phyloP scores from a whole-genome alignment of 768 basidiomycete species.

The Podaxis sp. region DNA sequence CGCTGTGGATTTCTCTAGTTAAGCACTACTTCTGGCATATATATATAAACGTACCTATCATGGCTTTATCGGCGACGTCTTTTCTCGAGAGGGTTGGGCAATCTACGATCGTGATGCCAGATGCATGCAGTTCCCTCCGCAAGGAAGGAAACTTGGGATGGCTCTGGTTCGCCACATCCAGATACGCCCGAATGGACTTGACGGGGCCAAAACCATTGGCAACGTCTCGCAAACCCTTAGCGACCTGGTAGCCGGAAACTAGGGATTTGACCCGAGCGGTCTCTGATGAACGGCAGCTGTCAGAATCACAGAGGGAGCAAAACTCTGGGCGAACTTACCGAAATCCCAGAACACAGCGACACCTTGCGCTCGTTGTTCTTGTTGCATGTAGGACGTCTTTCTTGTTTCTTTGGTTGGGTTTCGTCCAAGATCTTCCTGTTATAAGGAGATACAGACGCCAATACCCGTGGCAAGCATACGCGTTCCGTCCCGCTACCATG shows the following conservation, averaged over 20 bases:
- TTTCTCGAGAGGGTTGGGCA: conserved; percentile 37
- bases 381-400: neutral
- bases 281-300: conserved; percentile 26
- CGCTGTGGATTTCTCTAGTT: conserved; percentile 15
- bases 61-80: conserved; percentile 50
- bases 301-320: neutral
- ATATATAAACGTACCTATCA: conserved; percentile 33
- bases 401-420: neutral
- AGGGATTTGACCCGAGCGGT: conserved; percentile 34
- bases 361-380: conserved; percentile 13
- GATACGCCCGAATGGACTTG: conserved; percentile 53
- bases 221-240: conserved; percentile 42
- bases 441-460: neutral
- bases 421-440: neutral
- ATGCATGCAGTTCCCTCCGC: conserved; percentile 45
- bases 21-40: neutral
- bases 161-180: conserved; percentile 37
- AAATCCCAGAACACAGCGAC: conserved; percentile 46
- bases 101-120: conserved; percentile 44
- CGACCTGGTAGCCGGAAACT: conserved; percentile 40
- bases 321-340: conserved; percentile 26
- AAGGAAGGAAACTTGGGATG: conserved; percentile 18
- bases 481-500: conserved; percentile 1
- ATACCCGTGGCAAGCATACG: conserved; percentile 4
- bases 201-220: conserved; percentile 48